phyloP scores from a whole-genome alignment of 306 rosid species.

The Malus orientalis region DNA sequence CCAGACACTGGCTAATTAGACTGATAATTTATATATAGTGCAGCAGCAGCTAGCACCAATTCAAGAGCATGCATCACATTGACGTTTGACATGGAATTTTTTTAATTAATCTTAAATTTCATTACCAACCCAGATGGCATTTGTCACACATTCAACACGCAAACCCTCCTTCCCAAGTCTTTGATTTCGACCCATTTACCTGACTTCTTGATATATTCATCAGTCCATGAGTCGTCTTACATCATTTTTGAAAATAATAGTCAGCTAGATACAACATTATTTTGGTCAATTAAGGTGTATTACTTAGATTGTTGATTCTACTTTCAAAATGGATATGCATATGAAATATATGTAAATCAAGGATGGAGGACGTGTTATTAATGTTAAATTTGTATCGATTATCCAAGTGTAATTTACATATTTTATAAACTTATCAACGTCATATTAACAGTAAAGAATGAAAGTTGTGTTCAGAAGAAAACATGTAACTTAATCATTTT shows the following conservation, averaged over 20 bases:
- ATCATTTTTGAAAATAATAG: not conserved
- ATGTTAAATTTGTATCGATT: no score
- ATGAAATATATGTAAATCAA: not conserved
- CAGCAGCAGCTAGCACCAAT: not conserved
- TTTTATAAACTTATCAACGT: not conserved
- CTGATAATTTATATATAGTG: not conserved
- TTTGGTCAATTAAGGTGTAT: constrained; percentile 1
- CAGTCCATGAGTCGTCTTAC: not conserved
- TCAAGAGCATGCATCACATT: constrained; percentile 11
- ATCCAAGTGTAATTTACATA: no score
- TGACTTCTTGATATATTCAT: not conserved
- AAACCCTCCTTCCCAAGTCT: not conserved
- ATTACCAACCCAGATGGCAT: constrained; percentile 14
- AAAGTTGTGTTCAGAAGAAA: not conserved
- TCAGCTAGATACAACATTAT: not conserved
- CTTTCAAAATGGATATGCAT: not conserved
- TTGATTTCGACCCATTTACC: constrained; percentile 7
- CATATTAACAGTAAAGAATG: no score
- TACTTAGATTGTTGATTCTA: not conserved
- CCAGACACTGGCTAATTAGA: not conserved
- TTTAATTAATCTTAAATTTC: constrained; percentile 6
- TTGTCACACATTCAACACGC: constrained; percentile 19
- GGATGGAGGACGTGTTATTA: no score
- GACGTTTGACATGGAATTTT: constrained; percentile 21
- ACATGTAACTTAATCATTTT: not conserved